Conservation (phyloP, 768 basidiomycete species). For the Pisolithus marmoratus region DNA sequence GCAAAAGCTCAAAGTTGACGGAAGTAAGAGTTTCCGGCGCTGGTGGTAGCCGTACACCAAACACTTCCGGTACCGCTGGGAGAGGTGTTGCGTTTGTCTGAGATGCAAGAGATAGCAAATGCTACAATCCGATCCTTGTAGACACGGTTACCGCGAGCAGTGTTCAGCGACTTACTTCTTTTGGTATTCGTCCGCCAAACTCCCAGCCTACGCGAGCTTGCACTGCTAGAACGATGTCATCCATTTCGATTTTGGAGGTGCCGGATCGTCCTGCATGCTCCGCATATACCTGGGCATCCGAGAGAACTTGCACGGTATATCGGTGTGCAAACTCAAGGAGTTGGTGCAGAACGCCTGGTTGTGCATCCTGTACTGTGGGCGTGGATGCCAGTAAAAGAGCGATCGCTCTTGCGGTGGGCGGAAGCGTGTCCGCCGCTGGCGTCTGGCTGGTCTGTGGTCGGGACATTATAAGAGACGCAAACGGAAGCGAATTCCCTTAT, state of each 20-base stretch:
- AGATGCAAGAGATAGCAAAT: constrained; percentile 71
- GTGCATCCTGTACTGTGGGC: constrained; percentile 79
- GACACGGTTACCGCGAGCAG: neutral
- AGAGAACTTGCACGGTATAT: constrained; percentile 77
- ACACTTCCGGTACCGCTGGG: constrained; percentile 82
- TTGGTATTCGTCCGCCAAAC: constrained; percentile 82
- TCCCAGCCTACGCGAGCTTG: constrained; percentile 92
- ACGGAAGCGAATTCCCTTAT: neutral
- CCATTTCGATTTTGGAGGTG: constrained; percentile 63
- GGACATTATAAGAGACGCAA: constrained; percentile 33
- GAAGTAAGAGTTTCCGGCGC: constrained; percentile 64
- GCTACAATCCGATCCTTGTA: constrained; percentile 37
- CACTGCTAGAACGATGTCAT: constrained; percentile 75
- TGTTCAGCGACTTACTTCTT: constrained; percentile 56
- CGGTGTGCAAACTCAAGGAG: constrained; percentile 82
- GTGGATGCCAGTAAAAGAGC: constrained; percentile 80
- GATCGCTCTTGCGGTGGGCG: constrained; percentile 81
- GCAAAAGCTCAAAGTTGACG: constrained; percentile 82
- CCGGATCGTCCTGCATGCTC: constrained; percentile 77
- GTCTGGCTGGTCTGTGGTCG: constrained; percentile 28
- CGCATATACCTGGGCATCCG: constrained; percentile 82
- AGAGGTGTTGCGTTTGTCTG: constrained; percentile 79
- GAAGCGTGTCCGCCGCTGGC: constrained; percentile 57
- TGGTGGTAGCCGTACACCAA: constrained; percentile 78
- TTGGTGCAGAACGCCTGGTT: constrained; percentile 82